phyloP scores from a whole-genome alignment of 106 monocot genomes.

The Agapanthus africanus region DNA sequence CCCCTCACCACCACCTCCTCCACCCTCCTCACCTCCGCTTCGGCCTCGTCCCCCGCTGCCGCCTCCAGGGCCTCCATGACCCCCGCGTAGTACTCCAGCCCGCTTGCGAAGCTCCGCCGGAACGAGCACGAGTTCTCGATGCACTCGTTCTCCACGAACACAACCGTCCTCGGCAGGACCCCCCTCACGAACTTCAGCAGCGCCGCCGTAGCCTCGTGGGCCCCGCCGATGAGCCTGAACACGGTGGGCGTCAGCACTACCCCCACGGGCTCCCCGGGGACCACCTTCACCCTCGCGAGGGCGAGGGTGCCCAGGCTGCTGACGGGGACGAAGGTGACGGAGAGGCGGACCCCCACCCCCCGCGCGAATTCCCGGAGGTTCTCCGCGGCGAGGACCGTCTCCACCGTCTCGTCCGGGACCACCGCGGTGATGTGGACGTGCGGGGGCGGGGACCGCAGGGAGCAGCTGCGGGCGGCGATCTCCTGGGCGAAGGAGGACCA shows the following conservation, averaged over 20 bases:
- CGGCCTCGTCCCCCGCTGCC: conserved; percentile 24
- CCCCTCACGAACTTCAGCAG: conserved; percentile 41
- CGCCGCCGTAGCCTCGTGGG: conserved; percentile 18
- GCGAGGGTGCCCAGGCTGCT: conserved; percentile 24
- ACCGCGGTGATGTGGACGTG: conserved; percentile 61
- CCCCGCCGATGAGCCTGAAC: conserved; percentile 24
- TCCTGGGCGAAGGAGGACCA: conserved; percentile 94
- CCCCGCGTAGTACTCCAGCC: conserved; percentile 42
- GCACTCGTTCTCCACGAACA: conserved; percentile 43
- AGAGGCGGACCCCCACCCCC: conserved; percentile 37
- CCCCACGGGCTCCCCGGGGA: conserved; percentile 31
- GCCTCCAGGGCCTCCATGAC: conserved; percentile 31
- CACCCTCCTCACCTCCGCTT: conserved; percentile 34
- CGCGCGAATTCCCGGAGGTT: conserved; percentile 65
- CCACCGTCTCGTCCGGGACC: conserved; percentile 42
- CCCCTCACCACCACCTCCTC: conserved; percentile 42
- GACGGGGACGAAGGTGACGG: conserved; percentile 38
- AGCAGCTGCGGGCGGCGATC: conserved; percentile 43
- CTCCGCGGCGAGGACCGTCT: conserved; percentile 59
- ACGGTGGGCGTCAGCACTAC: conserved; percentile 41
- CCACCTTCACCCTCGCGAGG: conserved; percentile 24
- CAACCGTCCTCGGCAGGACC: conserved; percentile 27
- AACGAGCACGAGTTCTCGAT: conserved; percentile 14
- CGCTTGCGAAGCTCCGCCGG: conserved; percentile 24
- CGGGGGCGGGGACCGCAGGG: conserved; percentile 10